Evolutionary conservation across 2,329 filamentous ascomycete species (phyloP).

Genomic region (Monilinia vaccinii-corymbosi): DNA sequence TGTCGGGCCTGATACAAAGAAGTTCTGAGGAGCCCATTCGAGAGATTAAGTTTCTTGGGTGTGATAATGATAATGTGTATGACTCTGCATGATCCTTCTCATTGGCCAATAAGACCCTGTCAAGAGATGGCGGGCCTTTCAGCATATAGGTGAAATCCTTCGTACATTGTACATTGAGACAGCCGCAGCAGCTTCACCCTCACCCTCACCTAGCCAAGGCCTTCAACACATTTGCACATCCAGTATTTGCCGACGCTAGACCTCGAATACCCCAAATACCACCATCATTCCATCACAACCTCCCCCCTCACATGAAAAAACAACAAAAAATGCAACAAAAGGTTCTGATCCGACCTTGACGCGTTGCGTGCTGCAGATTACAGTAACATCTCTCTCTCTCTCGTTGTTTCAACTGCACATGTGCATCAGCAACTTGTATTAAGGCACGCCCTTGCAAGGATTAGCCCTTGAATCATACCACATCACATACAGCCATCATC

Average conservation of each 20-base stretch:
- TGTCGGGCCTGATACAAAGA: too few relatives aligned
- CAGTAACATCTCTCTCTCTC: too few relatives aligned
- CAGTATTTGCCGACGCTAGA: too few relatives aligned
- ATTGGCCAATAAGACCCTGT: too few relatives aligned
- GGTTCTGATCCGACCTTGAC: background rate
- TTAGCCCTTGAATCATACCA: background rate
- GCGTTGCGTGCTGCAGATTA: background rate
- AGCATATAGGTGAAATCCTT: too few relatives aligned
- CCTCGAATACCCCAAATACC: background rate
- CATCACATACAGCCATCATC: background rate
- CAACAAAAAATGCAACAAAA: background rate
- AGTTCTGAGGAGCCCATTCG: too few relatives aligned
- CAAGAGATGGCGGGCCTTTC: too few relatives aligned
- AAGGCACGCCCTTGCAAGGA: background rate
- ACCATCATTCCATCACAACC: background rate
- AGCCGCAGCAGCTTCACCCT: background rate
- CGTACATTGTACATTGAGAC: background rate
- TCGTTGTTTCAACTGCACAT: background rate
- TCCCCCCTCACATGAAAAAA: background rate
- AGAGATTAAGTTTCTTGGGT: too few relatives aligned
- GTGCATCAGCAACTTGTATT: background rate
- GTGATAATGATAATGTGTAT: too few relatives aligned
- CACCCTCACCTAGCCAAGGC: too few relatives aligned
- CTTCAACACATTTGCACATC: background rate
- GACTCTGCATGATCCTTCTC: too few relatives aligned